Evolutionary conservation across 2,329 filamentous ascomycete species (phyloP), one percentile per base, ranked within the genome.

Genomic region (Colletotrichum sp.): DNA sequence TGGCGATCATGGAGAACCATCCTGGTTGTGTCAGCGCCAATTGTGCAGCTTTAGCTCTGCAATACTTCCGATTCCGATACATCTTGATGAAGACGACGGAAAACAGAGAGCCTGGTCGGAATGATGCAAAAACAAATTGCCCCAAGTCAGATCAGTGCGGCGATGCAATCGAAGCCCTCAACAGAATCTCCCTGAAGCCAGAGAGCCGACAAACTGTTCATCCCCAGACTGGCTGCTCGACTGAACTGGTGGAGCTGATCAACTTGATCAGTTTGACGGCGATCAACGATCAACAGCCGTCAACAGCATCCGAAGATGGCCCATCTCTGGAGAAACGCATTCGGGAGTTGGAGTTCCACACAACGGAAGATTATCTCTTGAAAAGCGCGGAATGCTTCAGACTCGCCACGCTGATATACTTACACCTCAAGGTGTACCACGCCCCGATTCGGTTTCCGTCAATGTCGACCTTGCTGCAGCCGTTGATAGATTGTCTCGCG

Each of bases 331-430:
- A 72, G 49, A 44, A 21, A 3, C 62, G 64, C 13, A 68, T 72
- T 18, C 63, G 64, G 7, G 26, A 68, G 24, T 30, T 72, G n/a
- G 26, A 67, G 18, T 72, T 52, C 52, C 21, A 36, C 10, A 10
- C 55, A 8, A 52, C 26, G 15, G 36, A 59, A 4, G 52, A 68
- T 8, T 68, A 72, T 2, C 63, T 72, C 18, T 12, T 68, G n/a
- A 68, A 72, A 18, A 72, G 71, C n/a, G 71, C 71, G 32, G 71
- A 72, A 34, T 68, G 71, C 36, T 72, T 72, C 36, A 44, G 52
- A 16, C 21, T 62, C 36, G 63, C 71, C 15, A 55, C 71, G 28
- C 34, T 68, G 26, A 68, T 68, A 4, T 72, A 72, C 34, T 65
- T 72, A 15, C 52, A 36, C 28, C 24, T 68, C 13, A 34, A 64